Base-by-base conservation (phyloP, 371 early-diverging fungal species). In the Lichtheimia hyalospora region DNA sequence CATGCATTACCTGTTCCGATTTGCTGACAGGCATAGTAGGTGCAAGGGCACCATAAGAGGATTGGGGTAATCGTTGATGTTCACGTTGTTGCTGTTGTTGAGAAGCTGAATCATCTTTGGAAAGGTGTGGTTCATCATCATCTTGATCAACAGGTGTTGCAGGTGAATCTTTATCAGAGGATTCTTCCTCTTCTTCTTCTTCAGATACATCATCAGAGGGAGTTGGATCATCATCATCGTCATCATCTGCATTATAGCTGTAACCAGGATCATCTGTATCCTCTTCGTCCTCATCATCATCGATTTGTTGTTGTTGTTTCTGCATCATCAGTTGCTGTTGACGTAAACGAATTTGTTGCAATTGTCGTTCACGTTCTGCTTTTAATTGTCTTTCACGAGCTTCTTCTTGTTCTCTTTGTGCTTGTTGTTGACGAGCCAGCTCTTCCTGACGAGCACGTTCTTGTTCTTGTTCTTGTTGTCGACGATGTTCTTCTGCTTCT, bases 1-100 rank as follows among this genome's bases (percentile, higher is more conserved):
- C 0, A 8, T 5, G 8, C 1, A 8, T 34, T 54, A 67, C 67
- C 60, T 73, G 77, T 7, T 76, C 77, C 3, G 77, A 76, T 69
- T 76, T 76, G 55, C 74, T 73, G 15, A 73, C 53, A 16, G 77
- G 74, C 55, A 67, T 62, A 16, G 64, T 65, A 7, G 70, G 49
- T 41, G 71, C 73, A 7, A 76, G 49, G 0, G 77, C 69, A 0
- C 77, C 77, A 54, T 76, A 76, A 15, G 68, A 41, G 54, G 66
- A 28, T 25, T 68, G 69, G n/a, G 46, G 46, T 10, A 34, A 34
- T 34, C 34, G 34, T 34, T 34, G 34, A n/a, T 21, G n/a, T 10
- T 46, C 46, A 18, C 21, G 59, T 6, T 24, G 39, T 13, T 24
- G 58, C 8, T 62, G 48, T 13, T 59, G 59, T 1, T 49, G 51